Conservation (phyloP, 2,329 filamentous ascomycete genomes). For the Xylaria polymorpha region DNA sequence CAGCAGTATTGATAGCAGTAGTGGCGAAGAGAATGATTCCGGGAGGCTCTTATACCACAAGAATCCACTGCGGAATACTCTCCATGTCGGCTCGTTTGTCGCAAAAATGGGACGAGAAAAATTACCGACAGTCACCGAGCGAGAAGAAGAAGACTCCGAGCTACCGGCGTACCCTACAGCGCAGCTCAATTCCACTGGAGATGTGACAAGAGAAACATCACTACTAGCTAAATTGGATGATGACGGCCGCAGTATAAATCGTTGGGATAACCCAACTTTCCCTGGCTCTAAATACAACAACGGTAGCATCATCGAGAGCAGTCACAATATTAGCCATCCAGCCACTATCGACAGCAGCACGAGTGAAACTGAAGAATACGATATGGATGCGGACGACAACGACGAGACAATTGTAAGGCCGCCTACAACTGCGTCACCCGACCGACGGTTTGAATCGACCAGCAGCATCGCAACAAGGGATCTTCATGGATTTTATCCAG, state of each 20-base stretch:
- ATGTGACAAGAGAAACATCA: background rate
- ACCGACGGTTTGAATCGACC: background rate
- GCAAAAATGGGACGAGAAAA: background rate
- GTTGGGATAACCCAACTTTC: background rate
- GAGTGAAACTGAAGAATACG: background rate
- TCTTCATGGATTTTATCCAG: too few species aligned
- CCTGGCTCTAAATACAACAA: background rate
- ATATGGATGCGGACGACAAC: background rate
- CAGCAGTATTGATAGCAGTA: too few species aligned
- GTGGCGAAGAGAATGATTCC: background rate
- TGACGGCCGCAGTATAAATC: background rate
- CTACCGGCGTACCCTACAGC: background rate
- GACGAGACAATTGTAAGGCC: background rate
- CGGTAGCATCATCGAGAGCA: too few species aligned
- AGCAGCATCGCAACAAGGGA: background rate
- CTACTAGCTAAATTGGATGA: background rate
- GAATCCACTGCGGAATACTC: background rate
- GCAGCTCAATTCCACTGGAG: background rate
- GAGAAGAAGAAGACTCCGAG: background rate
- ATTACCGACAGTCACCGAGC: background rate
- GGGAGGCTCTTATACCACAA: background rate
- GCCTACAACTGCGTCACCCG: background rate
- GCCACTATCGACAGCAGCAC: background rate
- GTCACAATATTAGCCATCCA: too few species aligned
- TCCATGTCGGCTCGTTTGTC: background rate